Conservation (phyloP, 2,329 filamentous ascomycete species). For the Fonsecaea pugnacius region DNA sequence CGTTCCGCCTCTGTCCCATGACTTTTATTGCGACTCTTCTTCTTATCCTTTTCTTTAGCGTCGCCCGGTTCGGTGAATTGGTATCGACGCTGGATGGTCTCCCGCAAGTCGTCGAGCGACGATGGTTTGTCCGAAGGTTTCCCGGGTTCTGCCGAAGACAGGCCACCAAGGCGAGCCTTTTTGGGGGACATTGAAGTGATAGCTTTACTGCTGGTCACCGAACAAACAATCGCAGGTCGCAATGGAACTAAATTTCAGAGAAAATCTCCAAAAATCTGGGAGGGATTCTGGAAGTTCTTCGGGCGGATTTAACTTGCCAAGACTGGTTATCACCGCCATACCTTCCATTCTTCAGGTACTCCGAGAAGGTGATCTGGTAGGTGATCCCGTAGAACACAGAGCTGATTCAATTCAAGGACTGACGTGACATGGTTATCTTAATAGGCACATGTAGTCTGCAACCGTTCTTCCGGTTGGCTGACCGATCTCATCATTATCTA, state of each 20-base stretch:
- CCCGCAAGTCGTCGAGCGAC: constrained; percentile 30
- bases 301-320: constrained; percentile 14
- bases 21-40: constrained; percentile 36
- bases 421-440: not conserved
- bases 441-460: not conserved
- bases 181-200: constrained; percentile 5
- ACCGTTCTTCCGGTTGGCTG: not conserved
- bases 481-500: not conserved
- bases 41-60: constrained; percentile 43
- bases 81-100: constrained; percentile 35
- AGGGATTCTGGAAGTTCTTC: not conserved
- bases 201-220: not conserved
- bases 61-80: constrained; percentile 46
- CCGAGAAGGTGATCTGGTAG: not conserved
- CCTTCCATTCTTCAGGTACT: not conserved
- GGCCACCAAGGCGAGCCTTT: constrained; percentile 1
- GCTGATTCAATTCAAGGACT: not conserved
- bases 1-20: constrained; percentile 12
- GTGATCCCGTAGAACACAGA: not conserved
- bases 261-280: constrained; percentile 20
- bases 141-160: not conserved
- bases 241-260: not conserved
- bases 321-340: not conserved
- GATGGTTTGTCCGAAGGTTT: constrained; percentile 1
- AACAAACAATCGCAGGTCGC: not conserved